These are phyloP conservation scores for Geum urbanum DNA, from an alignment of 306 rosid genomes.

Conservation along the genomic window DNA sequence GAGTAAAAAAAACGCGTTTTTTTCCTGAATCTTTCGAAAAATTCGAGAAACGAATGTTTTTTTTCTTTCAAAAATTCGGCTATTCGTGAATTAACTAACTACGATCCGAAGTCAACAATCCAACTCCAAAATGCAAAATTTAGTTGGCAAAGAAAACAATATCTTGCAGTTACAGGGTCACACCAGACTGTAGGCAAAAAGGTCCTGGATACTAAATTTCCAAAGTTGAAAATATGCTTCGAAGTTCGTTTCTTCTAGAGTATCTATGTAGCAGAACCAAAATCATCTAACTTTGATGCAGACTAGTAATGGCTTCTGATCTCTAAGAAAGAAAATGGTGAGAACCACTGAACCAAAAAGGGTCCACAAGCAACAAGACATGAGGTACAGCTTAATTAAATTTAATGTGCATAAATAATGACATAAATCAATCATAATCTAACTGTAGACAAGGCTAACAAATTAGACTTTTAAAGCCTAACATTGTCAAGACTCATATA, in stretches of 20 bases:
- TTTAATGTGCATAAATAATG: background rate
- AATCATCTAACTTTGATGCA: constrained; percentile 12
- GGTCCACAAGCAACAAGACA: constrained; percentile 15
- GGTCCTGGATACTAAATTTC: background rate
- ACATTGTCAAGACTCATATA: constrained; percentile 3
- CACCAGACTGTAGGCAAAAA: background rate
- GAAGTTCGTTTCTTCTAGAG: background rate
- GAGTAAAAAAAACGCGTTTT: too few relatives aligned
- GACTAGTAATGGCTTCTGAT: background rate
- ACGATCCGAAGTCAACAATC: background rate
- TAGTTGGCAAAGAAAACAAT: background rate
- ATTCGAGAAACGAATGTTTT: too few relatives aligned
- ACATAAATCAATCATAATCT: background rate
- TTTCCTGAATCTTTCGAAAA: too few relatives aligned
- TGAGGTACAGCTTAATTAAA: constrained; percentile 8
- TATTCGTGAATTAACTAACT: too few relatives aligned
- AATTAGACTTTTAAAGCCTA: constrained; percentile 5
- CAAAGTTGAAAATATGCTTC: too few relatives aligned
- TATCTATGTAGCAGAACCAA: background rate
- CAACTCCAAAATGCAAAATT: background rate
- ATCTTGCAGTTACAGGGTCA: background rate
- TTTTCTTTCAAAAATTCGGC: too few relatives aligned
- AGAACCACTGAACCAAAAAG: background rate
- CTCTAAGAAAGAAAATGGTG: background rate
- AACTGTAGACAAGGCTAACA: background rate